Evolutionary conservation across 129 eudicot genomes (phyloP), one percentile per base, ranked within the genome.

Genomic region (Tanacetum coccineum): DNA sequence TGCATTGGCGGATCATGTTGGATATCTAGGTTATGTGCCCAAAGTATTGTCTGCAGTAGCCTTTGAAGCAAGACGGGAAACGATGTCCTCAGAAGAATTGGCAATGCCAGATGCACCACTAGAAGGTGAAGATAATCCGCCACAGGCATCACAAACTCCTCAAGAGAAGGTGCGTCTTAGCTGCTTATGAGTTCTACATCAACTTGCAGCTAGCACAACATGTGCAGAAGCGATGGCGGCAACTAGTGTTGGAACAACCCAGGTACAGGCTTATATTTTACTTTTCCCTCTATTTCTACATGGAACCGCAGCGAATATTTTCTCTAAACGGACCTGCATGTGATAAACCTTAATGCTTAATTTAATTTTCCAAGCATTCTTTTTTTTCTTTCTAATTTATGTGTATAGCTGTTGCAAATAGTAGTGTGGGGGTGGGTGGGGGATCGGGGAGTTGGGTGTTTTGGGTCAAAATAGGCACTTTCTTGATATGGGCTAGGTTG

Each of bases 141-240:
- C 73, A 19, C 83, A 81, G 61, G 62, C 72, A 61, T 67, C 87
- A 56, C 96, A 82, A 73, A 88, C 95, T 51, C 98, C 92, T 22
- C 88, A 87, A 76, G 96, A 93, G 64, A 91, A 82, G 71, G 95
- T 89, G 58, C 90, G 98, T 10, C 96, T 93, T 47, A 93, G 98
- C 85, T 93, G 96, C 76, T 81, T 93, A 57, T 89, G 96, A 18
- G 91, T 93, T 28, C 71, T 93, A n/a, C 98, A 93, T 78, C 98
- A 93, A 71, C 91, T 93, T 70, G 98, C 98, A 9, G 98, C 95
- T 64, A 93, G 98, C 81, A 88, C 92, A 17, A 84, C 87, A 2
- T 93, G 98, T 75, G 98, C 96, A 42, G 98, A 93, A 89, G 92
- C 98, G 58, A 93, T 89, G 98, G 96, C 96, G 9, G 98, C 98